Evolutionary conservation across 768 basidiomycete species (phyloP).

Genomic region (Tephrocybe sp.): DNA sequence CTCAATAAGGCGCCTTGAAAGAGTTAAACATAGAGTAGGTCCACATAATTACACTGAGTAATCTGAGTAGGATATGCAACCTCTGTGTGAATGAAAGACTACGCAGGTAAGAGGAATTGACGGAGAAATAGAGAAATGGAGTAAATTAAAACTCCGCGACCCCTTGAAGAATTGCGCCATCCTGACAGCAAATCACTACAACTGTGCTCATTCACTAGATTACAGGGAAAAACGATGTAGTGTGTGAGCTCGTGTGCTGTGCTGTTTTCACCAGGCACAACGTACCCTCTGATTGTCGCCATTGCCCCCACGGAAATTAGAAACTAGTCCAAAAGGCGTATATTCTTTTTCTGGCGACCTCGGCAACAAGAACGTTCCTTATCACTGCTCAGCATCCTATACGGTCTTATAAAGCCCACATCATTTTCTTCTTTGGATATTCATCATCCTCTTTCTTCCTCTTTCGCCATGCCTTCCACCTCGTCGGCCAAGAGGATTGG

Average conservation of each 20-base stretch:
- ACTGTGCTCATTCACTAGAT: slow-evolving; percentile 20
- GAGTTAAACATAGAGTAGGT: too few species aligned
- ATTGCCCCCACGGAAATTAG: background rate
- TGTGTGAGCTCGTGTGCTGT: background rate
- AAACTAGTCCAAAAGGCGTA: background rate
- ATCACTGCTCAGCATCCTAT: background rate
- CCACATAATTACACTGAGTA: too few species aligned
- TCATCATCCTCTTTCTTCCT: background rate
- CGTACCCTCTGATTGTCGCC: background rate
- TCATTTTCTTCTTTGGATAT: background rate
- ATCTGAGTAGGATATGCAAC: background rate
- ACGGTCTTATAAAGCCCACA: slow-evolving; percentile 1
- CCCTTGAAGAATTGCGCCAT: slow-evolving; percentile 24
- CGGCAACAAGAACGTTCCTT: background rate
- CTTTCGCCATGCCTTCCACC: slow-evolving; percentile 16
- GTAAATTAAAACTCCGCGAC: slow-evolving; percentile 14
- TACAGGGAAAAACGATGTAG: slow-evolving; percentile 10
- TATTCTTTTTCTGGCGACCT: background rate
- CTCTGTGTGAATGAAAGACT: background rate
- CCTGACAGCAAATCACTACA: slow-evolving; percentile 20
- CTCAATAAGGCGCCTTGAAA: too few species aligned
- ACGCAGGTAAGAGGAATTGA: background rate
- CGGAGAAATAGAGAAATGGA: background rate
- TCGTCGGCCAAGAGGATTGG: slow-evolving; percentile 42
- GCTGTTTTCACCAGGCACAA: background rate